Base-by-base conservation (phyloP, 164 flowering plant species). In the Santalum album region DNA sequence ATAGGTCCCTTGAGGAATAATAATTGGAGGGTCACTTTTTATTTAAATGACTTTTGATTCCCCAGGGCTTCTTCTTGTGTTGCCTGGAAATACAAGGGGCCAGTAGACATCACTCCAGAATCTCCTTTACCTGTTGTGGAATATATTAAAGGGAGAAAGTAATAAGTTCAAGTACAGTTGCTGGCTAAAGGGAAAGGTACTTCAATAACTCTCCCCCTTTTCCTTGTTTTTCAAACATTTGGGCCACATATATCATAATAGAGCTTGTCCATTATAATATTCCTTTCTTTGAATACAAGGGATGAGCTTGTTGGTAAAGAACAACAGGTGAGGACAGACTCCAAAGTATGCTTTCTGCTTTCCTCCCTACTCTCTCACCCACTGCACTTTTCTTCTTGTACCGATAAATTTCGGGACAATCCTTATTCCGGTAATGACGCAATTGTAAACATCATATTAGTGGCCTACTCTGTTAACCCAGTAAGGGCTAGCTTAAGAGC, bases 91-190 rank as follows among this genome's bases (percentile, higher is more conserved):
- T 56, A 29, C 62, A 24, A 24, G 58, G 74, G 69, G 68, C 59
- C 65, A 49, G 62, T 66, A 32, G 67, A 78, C 83, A 79, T 83
- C 76, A 79, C 77, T 69, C 84, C 63, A 65, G 87, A 83, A 81
- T 83, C 87, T 79, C 71, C 84, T 82, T 84, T 84, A 59, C 70
- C 69, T 53, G 65, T 62, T 67, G 38, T 57, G 77, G 87, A 82
- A 82, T 83, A 83, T 74, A 65, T 77, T 75, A 84, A 84, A 88
- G 86, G 53, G 40, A 63, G 73, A 72, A 76, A 69, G 72, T 61
- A 65, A 14, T 67, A n/a, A n/a, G 43, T 65, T 64, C 72, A 80
- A 82, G 84, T 77, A 81, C 91, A 78, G 66, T 76, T 72, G 73
- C 76, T 72, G 75, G 65, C 72, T 72, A 79, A 77, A 79, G 84